phyloP scores from a whole-genome alignment of 495 filamentous ascomycete species.

The Podospora fimiseda region DNA sequence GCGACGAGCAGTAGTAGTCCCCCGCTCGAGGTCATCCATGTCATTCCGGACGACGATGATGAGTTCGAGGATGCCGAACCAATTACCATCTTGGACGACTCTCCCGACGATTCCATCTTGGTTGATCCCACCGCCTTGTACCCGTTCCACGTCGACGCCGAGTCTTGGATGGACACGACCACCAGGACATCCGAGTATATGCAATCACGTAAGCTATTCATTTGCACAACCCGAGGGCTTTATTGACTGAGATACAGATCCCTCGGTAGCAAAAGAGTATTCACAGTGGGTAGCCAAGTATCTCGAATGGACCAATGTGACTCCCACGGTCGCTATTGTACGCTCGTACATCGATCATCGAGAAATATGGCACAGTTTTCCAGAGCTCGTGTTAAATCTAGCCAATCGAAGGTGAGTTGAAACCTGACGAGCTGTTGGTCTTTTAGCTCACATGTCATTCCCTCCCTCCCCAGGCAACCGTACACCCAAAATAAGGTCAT shows the following conservation, averaged over 20 bases:
- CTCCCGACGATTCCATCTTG: constrained; percentile 9
- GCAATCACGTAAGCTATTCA: constrained; percentile 29
- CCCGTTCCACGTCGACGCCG: constrained; percentile 35
- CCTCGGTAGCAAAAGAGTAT: constrained; percentile 32
- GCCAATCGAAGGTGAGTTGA: constrained; percentile 22
- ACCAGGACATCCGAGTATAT: constrained; percentile 31
- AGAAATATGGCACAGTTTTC: constrained; percentile 30
- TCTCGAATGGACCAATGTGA: constrained; percentile 24
- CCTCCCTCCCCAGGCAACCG: no score
- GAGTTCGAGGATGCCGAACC: constrained; percentile 18
- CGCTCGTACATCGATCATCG: constrained; percentile 34
- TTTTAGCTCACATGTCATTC: no score
- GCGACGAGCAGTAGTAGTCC: constrained; percentile 35
- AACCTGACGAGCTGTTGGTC: no score
- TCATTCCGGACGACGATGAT: constrained; percentile 30
- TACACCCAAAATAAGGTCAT: constrained; percentile 13
- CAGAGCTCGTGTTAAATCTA: constrained; percentile 18
- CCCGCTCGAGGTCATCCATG: constrained; percentile 25
- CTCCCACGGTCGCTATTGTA: constrained; percentile 16
- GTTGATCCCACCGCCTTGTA: constrained; percentile 30
- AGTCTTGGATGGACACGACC: constrained; percentile 34
- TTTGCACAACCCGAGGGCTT: not conserved
- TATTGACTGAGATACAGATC: no score
- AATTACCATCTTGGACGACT: constrained; percentile 19
- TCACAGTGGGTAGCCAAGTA: constrained; percentile 41